phyloP scores from a whole-genome alignment of 768 basidiomycete genomes.

The Kwoniella heveanensis region DNA sequence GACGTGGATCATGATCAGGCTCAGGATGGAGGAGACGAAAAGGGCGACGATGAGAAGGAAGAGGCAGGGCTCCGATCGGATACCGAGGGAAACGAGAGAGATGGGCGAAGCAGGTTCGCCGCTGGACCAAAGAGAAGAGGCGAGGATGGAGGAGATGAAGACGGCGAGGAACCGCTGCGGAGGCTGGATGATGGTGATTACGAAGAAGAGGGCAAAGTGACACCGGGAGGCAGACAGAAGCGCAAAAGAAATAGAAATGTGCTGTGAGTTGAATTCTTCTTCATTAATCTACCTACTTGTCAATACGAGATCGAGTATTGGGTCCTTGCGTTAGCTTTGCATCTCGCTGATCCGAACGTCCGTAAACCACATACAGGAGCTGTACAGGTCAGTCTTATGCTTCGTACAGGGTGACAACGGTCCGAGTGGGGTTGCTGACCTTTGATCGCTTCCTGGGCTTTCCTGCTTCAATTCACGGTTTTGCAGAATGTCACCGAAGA shows the following conservation, averaged over 20 bases:
- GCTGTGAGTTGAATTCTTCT: slow-evolving; percentile 31
- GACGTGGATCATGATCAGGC: slow-evolving; percentile 10
- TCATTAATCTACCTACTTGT: not conserved
- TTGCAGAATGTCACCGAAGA: slow-evolving; percentile 52
- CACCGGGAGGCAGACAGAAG: slow-evolving; percentile 31
- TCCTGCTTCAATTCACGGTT: too few species aligned
- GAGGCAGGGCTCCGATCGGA: slow-evolving; percentile 6
- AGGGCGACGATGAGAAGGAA: not conserved
- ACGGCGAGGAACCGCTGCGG: slow-evolving; percentile 13
- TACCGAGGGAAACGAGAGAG: slow-evolving; percentile 5
- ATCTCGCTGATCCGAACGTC: not conserved
- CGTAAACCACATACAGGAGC: slow-evolving; percentile 24
- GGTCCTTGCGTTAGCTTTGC: not conserved
- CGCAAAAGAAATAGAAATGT: slow-evolving; percentile 46
- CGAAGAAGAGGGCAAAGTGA: slow-evolving; percentile 19
- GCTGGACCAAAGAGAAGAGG: not conserved
- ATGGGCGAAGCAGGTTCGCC: not conserved
- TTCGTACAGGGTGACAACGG: not conserved
- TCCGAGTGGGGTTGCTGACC: too few species aligned
- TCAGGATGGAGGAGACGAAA: too few species aligned
- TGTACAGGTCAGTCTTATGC: slow-evolving; percentile 41
- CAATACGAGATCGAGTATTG: not conserved
- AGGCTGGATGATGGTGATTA: slow-evolving; percentile 22
- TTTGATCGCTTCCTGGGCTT: too few species aligned
- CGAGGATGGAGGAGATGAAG: slow-evolving; percentile 16